Conservation (phyloP, 73 alveolate species). For the Tetrahymena thermophila region DNA sequence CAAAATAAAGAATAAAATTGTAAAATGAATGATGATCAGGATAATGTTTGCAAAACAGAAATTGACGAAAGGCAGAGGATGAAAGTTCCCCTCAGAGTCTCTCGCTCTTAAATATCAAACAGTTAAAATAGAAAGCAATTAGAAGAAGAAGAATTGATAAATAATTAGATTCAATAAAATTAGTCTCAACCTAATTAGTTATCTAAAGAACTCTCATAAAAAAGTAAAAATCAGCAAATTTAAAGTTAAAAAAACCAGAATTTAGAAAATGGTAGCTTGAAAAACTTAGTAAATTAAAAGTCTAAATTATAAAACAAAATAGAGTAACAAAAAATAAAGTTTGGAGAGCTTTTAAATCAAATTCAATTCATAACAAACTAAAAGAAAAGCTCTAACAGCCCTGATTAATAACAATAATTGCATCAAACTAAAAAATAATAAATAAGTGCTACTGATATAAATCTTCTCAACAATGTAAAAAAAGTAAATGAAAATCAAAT, state of each 20-base stretch:
- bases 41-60: neutral
- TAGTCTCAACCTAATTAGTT: neutral
- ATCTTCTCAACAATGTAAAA: neutral
- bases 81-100: neutral
- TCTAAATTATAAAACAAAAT: neutral
- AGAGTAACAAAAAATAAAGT: neutral
- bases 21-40: neutral
- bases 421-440: neutral
- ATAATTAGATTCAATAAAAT: neutral
- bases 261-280: neutral
- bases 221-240: neutral
- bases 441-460: neutral
- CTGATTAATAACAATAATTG: neutral
- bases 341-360: neutral
- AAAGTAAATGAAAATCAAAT: neutral
- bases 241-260: neutral
- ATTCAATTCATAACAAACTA: neutral
- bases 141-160: neutral
- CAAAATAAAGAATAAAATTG: neutral
- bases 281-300: neutral
- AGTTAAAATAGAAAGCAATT: neutral
- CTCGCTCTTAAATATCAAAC: neutral
- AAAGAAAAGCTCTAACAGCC: neutral
- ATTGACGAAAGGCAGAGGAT: neutral
- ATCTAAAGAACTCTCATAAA: neutral